phyloP scores from a whole-genome alignment of 2,329 filamentous ascomycete genomes.

The Scytalidium sp. region DNA sequence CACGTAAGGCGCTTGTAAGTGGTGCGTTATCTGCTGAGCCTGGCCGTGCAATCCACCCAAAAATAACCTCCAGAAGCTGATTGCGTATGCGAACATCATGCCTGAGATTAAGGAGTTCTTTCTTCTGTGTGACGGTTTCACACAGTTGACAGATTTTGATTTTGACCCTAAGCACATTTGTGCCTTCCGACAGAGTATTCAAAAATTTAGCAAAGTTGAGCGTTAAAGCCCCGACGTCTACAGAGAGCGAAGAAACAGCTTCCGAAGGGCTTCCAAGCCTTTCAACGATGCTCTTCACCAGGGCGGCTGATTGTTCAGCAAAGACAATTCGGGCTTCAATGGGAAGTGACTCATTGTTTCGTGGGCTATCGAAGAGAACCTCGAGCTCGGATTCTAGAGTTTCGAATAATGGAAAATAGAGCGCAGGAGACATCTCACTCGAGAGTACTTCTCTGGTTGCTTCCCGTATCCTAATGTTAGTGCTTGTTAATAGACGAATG shows the following conservation, averaged over 20 bases:
- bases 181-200: conserved; percentile 53
- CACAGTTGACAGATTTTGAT: conserved; percentile 68
- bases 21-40: conserved; percentile 47
- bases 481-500: conserved; percentile 62
- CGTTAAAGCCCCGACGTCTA: conserved; percentile 61
- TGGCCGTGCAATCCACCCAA: conserved; percentile 65
- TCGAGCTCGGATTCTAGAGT: conserved; percentile 64
- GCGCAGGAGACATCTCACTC: conserved; percentile 57
- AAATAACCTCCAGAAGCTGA: conserved; percentile 65
- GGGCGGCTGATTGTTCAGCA: conserved; percentile 63
- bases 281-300: conserved; percentile 62
- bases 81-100: conserved; percentile 69
- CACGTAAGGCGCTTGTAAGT: conserved; percentile 37
- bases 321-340: conserved; percentile 62
- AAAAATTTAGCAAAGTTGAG: conserved; percentile 67
- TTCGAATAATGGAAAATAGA: conserved; percentile 63
- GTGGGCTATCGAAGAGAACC: conserved; percentile 55
- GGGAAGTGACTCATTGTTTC: conserved; percentile 48
- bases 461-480: conserved; percentile 62
- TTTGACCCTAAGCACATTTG: conserved; percentile 58
- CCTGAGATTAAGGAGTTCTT: conserved; percentile 65
- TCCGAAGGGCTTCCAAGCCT: conserved; percentile 62
- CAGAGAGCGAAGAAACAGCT: conserved; percentile 56
- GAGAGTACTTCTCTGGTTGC: conserved; percentile 65
- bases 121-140: conserved; percentile 62